Base-by-base conservation (phyloP, 1,284 basidiomycete species). In the Papiliotrema fonsecae region DNA sequence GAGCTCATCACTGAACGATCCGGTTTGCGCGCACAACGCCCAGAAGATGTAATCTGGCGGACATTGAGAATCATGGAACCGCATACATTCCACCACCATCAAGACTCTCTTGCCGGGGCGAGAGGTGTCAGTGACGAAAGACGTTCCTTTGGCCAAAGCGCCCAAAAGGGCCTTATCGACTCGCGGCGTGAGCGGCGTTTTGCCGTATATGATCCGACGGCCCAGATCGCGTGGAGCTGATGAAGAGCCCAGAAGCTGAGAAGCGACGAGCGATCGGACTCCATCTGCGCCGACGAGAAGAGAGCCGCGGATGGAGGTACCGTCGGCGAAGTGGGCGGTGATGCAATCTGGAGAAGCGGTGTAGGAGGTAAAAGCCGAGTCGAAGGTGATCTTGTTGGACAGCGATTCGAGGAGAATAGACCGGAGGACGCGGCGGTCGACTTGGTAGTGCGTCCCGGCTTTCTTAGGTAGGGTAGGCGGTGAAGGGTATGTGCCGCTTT, bases 201-300 rank as follows among this genome's bases (percentile, higher is more conserved):
- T 53, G 19, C 57, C 57, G 44, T 56, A 58, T 16, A 58, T 48
- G 30, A 58, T 44, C n/a, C 54, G 51, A 24, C 19, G 10, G 13
- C 45, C 52, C 13, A 54, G 39, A 34, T 56, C 54, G 28, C 41
- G 32, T 9, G 51, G 43, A 21, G 28, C 24, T 6, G 38, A 24
- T 6, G 10, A 6, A 6, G 25, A 13, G 22, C 50, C 56, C 5
- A 42, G 31, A n/a, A 55, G 48, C 42, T 57, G 56, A 7, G 4
- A 6, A 19, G 52, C 52, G 13, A 57, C 56, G 18, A 24, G 35
- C 0, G 50, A 53, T 21, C 47, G 42, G 24, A 51, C 18, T 4
- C 57, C 57, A 39, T 60, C 56, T 16, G 50, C 54, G 16, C 58
- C 58, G 19, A 60, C 47, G 9, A 60, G 47, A 9, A 60, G 27